Percentiles rank a stretch among this genome's conserved stretches.
Conservation (phyloP, 352 stramenopile genomes). For the Elongisporangium senticosum region DNA sequence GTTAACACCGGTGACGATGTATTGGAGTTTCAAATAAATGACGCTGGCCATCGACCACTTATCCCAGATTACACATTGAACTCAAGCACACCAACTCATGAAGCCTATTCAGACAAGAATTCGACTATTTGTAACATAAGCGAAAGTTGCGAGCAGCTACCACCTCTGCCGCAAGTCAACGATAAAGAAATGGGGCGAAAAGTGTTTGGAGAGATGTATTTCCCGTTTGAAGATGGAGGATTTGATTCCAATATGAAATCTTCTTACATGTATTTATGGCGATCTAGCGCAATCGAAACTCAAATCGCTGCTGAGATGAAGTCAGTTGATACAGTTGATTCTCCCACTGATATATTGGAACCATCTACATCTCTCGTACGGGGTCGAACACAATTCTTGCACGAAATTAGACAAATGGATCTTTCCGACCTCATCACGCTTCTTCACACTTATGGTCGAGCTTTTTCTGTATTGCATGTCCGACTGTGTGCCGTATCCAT, state of each 20-base stretch:
- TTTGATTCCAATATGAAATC: conserved; percentile 48
- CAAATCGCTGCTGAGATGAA: conserved; percentile 8
- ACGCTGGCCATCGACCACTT: not conserved
- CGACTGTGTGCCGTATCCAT: conserved; percentile 9
- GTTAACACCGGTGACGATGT: conserved; percentile 9
- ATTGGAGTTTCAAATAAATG: not conserved
- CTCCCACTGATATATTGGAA: not conserved
- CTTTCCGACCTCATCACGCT: conserved; percentile 11
- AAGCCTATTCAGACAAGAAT: not conserved
- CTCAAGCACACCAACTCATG: not conserved
- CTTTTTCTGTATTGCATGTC: conserved; percentile 28
- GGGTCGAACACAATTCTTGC: conserved; percentile 9
- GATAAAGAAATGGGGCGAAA: conserved; percentile 82
- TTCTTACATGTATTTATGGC: conserved; percentile 28
- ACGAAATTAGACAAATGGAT: conserved; percentile 16
- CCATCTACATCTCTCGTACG: too few relatives aligned
- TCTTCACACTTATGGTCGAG: conserved; percentile 18
- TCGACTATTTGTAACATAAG: not conserved
- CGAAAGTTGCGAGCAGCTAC: not conserved
- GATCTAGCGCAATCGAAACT: conserved; percentile 19
- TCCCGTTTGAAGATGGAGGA: conserved; percentile 77
- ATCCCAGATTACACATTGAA: not conserved
- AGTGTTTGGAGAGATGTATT: conserved; percentile 84
- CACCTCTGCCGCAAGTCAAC: conserved; percentile 38
- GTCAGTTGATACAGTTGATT: not conserved